A percentile compares a stretch with the other conserved stretches of the same genome.
These are phyloP conservation scores for Penicillium carneum DNA, from an alignment of 2,329 filamentous ascomycete genomes.

Conservation along the genomic window DNA sequence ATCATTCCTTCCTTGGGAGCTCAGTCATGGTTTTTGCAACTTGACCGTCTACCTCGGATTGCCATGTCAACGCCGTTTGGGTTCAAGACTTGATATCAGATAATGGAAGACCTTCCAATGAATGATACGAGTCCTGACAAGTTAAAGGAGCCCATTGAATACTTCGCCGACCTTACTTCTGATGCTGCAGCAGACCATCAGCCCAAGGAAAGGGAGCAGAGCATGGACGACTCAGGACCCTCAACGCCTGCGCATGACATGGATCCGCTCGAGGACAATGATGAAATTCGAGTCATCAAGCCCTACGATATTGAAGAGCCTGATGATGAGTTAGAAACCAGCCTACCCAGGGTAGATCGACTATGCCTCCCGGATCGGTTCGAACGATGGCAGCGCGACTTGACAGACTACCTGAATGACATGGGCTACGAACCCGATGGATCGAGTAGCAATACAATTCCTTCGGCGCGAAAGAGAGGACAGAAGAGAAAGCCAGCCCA, in stretches of 20 bases:
- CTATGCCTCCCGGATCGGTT: constrained; percentile 34
- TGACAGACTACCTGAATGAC: constrained; percentile 45
- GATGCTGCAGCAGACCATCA: background rate
- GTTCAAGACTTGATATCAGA: background rate
- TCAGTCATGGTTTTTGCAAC: background rate
- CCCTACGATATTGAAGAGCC: constrained; percentile 53
- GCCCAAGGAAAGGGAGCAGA: constrained; percentile 24
- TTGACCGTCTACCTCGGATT: background rate
- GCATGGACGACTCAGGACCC: constrained; percentile 24
- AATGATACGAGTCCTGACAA: background rate
- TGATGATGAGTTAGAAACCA: constrained; percentile 36
- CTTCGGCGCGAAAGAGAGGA: constrained; percentile 35
- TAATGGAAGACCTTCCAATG: constrained; percentile 13
- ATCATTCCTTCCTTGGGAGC: background rate
- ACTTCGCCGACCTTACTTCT: background rate
- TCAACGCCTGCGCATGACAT: constrained; percentile 20
- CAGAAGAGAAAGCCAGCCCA: constrained; percentile 47
- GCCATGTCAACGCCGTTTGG: background rate
- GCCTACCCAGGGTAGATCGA: constrained; percentile 16
- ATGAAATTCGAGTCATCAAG: constrained; percentile 39
- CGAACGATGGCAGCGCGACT: constrained; percentile 44
- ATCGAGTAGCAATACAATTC: constrained; percentile 16
- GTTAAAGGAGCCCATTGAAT: background rate
- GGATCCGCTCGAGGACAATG: constrained; percentile 28
- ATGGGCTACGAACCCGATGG: constrained; percentile 42